phyloP scores from a whole-genome alignment of 2,329 filamentous ascomycete genomes.

The Coleophoma eucalyptorum region DNA sequence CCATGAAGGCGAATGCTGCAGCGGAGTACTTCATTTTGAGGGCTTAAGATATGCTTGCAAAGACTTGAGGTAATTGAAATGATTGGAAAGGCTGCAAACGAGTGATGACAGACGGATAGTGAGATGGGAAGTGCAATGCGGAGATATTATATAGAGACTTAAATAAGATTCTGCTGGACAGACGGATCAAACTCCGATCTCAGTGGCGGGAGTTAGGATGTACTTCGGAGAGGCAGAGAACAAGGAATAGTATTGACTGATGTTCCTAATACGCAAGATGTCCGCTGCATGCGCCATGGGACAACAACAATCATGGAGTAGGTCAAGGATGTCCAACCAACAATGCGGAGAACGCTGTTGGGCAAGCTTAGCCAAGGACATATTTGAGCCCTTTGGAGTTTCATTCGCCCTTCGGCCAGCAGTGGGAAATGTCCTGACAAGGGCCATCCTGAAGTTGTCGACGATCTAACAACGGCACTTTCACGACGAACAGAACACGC shows the following conservation, averaged over 20 bases:
- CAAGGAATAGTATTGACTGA: background rate
- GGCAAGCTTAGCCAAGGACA: background rate
- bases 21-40: constrained; percentile 18
- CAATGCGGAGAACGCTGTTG: background rate
- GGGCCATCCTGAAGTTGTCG: background rate
- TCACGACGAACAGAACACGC: background rate
- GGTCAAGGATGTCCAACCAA: background rate
- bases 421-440: no score
- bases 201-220: no score
- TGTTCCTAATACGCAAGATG: background rate
- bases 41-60: background rate
- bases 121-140: background rate
- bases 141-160: background rate
- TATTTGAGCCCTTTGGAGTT: no score
- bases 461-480: background rate
- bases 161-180: no score
- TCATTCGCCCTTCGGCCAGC: no score
- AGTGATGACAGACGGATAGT: background rate
- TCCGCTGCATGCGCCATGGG: background rate
- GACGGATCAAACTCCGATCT: no score
- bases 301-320: background rate
- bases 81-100: constrained; percentile 1
- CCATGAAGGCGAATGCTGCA: constrained; percentile 12
- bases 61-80: background rate
- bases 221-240: background rate